Conservation (phyloP, 2,329 filamentous ascomycete genomes). For the Ophiocordyceps unilateralis region DNA sequence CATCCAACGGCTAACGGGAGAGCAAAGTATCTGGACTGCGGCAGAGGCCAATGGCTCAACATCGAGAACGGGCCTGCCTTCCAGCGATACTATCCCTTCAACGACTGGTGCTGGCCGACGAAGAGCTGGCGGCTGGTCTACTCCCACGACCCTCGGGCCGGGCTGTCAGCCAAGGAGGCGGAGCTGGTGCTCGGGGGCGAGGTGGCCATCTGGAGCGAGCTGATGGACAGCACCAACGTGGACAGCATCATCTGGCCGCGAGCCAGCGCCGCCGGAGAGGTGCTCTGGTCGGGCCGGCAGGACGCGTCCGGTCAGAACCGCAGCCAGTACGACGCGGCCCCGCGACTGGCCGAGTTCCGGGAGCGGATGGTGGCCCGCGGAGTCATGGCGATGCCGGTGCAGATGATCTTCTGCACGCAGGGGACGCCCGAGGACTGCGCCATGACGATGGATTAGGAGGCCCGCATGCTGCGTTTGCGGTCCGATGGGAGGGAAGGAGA, state of each 20-base stretch:
- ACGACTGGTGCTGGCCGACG: slow-evolving; percentile 63
- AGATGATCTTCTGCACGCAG: slow-evolving; percentile 12
- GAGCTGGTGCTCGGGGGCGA: slow-evolving; percentile 67
- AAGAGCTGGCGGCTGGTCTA: slow-evolving; percentile 77
- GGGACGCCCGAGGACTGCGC: slow-evolving; percentile 11
- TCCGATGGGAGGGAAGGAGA: too few relatives aligned
- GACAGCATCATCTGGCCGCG: slow-evolving; percentile 68
- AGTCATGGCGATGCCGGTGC: slow-evolving; percentile 23
- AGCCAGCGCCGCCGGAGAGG: slow-evolving; percentile 55
- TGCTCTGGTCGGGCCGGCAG: slow-evolving; percentile 60
- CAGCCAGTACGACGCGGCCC: slow-evolving; percentile 51
- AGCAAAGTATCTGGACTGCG: slow-evolving; percentile 62
- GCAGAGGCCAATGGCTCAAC: slow-evolving; percentile 63
- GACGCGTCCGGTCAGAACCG: slow-evolving; percentile 51
- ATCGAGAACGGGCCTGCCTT: slow-evolving; percentile 38
- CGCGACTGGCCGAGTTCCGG: slow-evolving; percentile 56
- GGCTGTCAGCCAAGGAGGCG: slow-evolving; percentile 41
- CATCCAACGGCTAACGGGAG: background rate
- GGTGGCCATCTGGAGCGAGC: slow-evolving; percentile 67
- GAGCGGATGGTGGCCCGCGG: slow-evolving; percentile 57
- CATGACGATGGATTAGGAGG: slow-evolving; percentile 2
- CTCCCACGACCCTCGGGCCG: slow-evolving; percentile 55
- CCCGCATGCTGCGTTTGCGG: too few relatives aligned
- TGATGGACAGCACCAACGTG: slow-evolving; percentile 56
- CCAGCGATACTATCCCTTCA: slow-evolving; percentile 46